Base-by-base conservation (phyloP, 768 basidiomycete species). In the Lentinula aciculospora region DNA sequence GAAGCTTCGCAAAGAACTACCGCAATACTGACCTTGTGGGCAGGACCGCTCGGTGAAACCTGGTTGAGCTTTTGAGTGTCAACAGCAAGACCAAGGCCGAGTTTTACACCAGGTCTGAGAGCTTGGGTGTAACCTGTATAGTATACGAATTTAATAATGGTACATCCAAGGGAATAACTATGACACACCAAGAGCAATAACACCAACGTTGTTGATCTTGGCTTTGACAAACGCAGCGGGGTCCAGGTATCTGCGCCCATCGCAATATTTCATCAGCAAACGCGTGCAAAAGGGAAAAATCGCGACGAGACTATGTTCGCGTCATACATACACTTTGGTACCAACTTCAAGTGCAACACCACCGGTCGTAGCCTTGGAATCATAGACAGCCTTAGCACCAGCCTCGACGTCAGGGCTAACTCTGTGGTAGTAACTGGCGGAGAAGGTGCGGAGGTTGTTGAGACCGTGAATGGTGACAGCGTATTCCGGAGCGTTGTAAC, bases 361-460 rank as follows among this genome's bases (percentile, higher is more conserved):
- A 58, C 86, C 83, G 59, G 89, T 84, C 63, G 94, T 89, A 58
- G 88, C 79, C 79, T 96, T 96, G 75, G 88, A 82, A 78, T 98
- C 94, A 72, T 96, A 99, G 72, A 96, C 81, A 36, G 95, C 96
- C 83, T 94, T 94, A 63, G 94, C 94, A 70, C 93, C 93, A 60
- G 92, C 94, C 77, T 96, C 94, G 51, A 95, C 92, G 66, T 94
- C 92, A 59, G 79, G 73, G 72, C 80, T 89, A 70, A 97, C 94
- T 61, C 89, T 89, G 84, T 99, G 97, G 82, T 98, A 98, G 84
- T 98, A 99, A 73, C 89, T 92, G 59, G 96, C 97, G 54, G 89
- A 81, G 80, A 94, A 98, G 67, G 86, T 88, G 71, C 86, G 89
- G 72, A 97, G 75, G 83, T 97, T 98, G 80, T 91, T 89, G 69